Conservation (phyloP, 2,329 filamentous ascomycete genomes). For the Claviceps purpurea region DNA sequence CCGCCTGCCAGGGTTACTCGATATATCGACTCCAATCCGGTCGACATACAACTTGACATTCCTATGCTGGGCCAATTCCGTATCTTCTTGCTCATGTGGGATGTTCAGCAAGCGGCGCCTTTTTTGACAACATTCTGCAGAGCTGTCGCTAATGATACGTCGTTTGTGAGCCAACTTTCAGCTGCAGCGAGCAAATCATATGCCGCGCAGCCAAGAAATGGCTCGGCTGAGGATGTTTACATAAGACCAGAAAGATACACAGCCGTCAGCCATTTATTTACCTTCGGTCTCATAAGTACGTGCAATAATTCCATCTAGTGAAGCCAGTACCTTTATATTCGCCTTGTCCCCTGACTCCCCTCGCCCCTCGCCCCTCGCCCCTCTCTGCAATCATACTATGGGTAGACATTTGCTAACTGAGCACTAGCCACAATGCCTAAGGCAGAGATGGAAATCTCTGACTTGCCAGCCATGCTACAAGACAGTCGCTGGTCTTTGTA, state of each 20-base stretch:
- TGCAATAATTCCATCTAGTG: conserved; percentile 7
- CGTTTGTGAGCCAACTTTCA: conserved; percentile 46
- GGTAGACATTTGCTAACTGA: not conserved
- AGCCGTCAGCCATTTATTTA: conserved; percentile 53
- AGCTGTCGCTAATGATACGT: conserved; percentile 34
- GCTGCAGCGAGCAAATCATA: conserved; percentile 49
- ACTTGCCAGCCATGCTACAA: conserved; percentile 48
- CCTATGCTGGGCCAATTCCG: conserved; percentile 67
- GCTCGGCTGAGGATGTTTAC: conserved; percentile 51
- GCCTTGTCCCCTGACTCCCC: too few species aligned
- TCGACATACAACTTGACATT: conserved; percentile 66
- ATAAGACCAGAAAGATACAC: conserved; percentile 56
- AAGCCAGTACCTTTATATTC: conserved; percentile 6
- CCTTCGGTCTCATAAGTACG: conserved; percentile 54
- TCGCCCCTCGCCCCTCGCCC: too few species aligned
- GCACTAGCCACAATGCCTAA: conserved; percentile 44
- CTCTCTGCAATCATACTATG: not conserved
- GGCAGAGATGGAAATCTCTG: conserved; percentile 48
- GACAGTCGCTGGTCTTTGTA: conserved; percentile 61
- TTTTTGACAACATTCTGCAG: conserved; percentile 49
- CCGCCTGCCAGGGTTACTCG: conserved; percentile 59
- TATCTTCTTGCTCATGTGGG: conserved; percentile 56
- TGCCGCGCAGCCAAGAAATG: conserved; percentile 39
- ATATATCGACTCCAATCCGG: conserved; percentile 65
- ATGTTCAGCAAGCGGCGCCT: conserved; percentile 39